Percentiles rank a stretch among this genome's conserved stretches.
Evolutionary conservation across 2,329 filamentous ascomycete genomes (phyloP).

Genomic region (Elsinoe batatas): DNA sequence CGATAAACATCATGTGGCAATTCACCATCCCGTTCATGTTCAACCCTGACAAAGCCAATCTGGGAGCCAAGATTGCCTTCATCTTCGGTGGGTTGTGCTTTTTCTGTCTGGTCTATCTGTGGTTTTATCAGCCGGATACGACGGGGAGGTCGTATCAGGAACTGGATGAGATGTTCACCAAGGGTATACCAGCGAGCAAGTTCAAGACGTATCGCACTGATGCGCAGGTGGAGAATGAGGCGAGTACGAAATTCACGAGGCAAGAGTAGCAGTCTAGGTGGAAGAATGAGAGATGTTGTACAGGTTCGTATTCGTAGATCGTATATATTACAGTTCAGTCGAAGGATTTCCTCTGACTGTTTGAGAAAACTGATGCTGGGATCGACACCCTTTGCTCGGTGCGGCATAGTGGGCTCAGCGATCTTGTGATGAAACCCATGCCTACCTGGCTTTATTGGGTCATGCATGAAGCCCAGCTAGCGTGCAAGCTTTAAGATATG

Average conservation of each 20-base stretch:
- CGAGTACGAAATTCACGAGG: not conserved
- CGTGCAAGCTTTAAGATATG: too few relatives aligned
- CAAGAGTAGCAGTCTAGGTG: too few relatives aligned
- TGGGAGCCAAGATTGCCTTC: conserved; percentile 46
- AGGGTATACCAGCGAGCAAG: conserved; percentile 33
- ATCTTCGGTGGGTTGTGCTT: conserved; percentile 40
- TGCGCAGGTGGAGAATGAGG: not conserved
- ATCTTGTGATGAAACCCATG: too few relatives aligned
- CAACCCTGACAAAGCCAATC: conserved; percentile 8
- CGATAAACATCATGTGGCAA: conserved; percentile 32
- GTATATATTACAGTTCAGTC: too few relatives aligned
- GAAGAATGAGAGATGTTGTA: too few relatives aligned
- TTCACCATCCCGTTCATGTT: conserved; percentile 53
- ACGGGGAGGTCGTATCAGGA: conserved; percentile 45
- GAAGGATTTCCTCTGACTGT: too few relatives aligned
- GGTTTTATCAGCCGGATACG: conserved; percentile 39
- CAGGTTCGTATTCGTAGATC: too few relatives aligned
- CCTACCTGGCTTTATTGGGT: too few relatives aligned
- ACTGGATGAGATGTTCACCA: conserved; percentile 45
- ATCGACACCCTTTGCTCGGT: too few relatives aligned
- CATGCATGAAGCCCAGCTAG: too few relatives aligned
- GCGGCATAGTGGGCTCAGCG: too few relatives aligned
- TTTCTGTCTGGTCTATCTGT: conserved; percentile 35
- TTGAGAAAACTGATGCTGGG: too few relatives aligned
- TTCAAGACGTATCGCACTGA: conserved; percentile 33